Conservation (phyloP, 2,329 filamentous ascomycete species). For the Sporothrix sp. region DNA sequence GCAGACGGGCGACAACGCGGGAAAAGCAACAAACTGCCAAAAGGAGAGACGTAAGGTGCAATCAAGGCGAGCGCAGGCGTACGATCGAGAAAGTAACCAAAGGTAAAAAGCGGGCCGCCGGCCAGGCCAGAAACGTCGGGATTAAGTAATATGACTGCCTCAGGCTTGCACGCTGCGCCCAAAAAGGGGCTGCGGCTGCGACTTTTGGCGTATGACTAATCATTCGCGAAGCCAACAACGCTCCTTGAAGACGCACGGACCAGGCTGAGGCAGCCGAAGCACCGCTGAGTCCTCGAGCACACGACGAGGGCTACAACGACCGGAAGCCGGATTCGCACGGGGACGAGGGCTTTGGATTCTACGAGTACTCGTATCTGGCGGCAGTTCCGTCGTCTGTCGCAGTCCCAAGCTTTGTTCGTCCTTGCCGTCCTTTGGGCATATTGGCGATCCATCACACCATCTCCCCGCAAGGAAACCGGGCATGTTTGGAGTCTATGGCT, state of each 20-base stretch:
- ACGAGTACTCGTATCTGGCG: too few relatives aligned
- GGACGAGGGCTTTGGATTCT: too few relatives aligned
- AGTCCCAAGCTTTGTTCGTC: background rate
- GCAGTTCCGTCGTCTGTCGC: background rate
- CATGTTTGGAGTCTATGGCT: constrained; percentile 15
- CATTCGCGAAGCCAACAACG: background rate
- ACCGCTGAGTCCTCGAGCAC: too few relatives aligned
- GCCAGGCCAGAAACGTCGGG: too few relatives aligned
- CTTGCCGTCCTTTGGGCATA: background rate
- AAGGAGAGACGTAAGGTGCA: background rate
- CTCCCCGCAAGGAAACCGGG: background rate
- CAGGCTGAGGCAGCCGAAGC: too few relatives aligned
- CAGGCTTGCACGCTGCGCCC: too few relatives aligned
- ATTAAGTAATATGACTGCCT: background rate
- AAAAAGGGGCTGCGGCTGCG: too few relatives aligned
- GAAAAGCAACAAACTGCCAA: background rate
- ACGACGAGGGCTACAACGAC: background rate
- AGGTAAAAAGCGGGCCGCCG: constrained; percentile 8
- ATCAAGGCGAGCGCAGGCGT: too few relatives aligned
- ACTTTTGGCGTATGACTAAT: too few relatives aligned
- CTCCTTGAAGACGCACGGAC: constrained; percentile 11
- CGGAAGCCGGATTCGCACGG: too few relatives aligned
- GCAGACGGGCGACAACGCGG: background rate
- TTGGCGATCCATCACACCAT: background rate
- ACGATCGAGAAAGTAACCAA: background rate